Base-by-base conservation (phyloP, 2,329 filamentous ascomycete genomes). In the Neonectria faginata region DNA sequence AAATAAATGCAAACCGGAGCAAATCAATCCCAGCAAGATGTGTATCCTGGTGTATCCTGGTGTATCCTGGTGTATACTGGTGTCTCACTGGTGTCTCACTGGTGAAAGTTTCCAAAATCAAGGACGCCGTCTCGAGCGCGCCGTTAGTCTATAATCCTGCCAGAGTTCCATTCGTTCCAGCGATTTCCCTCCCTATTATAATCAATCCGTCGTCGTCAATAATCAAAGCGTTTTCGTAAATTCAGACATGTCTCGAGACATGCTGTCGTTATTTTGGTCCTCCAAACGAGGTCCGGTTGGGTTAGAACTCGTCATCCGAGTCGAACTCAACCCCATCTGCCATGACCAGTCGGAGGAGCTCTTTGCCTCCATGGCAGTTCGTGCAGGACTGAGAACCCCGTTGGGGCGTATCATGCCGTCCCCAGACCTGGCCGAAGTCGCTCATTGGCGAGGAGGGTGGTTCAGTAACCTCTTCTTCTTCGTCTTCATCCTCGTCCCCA, bases 251-350 rank as follows among this genome's bases (percentile, higher is more conserved):
- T 31, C 14, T 50, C 25, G 47, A 50, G 25, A 31, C 16, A 18
- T 31, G 22, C n/a, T 18, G 14, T 45, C 12, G 42, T 12, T 9
- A 16, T 16, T 16, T 25, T 22, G 11, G 12, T 47, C 4, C 11
- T 18, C 14, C 18, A 11, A 22, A 14, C 22, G 4, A 16, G 44
- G 10, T 11, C 12, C 3, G 8, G 11, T 10, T 10, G 5, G 0
- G 12, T 22, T 22, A 60, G 16, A 39, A n/a, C 22, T 55, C 57
- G n/a, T 55, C 57, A 25, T 57, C 39, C 8, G 8, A 3, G 39
- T 42, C 54, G 3, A 51, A 60, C 29, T 22, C 11, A 3, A 11
- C 3, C 2, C 22, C 8, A n/a, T 48, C 50, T 12, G 20, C 22
- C 41, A 48, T 41, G 14, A 27, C 57, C 1, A 3, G 20, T 3